phyloP scores from a whole-genome alignment of 2,329 filamentous ascomycete genomes.

The Incumbomyces delicatus region DNA sequence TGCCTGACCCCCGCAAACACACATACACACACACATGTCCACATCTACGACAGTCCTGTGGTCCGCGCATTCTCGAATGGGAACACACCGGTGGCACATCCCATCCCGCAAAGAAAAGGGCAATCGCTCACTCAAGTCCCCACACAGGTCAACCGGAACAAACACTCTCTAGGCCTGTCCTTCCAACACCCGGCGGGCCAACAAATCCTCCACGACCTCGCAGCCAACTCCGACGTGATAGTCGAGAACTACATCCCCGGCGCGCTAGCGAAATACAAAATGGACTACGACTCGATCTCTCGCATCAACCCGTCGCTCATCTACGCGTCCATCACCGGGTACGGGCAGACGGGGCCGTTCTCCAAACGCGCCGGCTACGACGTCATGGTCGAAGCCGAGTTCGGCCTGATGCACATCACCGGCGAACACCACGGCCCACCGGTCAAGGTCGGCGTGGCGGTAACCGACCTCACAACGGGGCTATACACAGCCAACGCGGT shows the following conservation, averaged over 20 bases:
- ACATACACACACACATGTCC: no score
- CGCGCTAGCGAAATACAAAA: slow-evolving; percentile 68
- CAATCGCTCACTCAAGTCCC: not conserved
- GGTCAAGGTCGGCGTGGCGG: slow-evolving; percentile 94
- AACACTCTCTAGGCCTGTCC: slow-evolving; percentile 84
- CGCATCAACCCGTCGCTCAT: slow-evolving; percentile 78
- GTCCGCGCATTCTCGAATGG: no score
- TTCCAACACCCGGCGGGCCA: slow-evolving; percentile 80
- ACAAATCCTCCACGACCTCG: slow-evolving; percentile 76
- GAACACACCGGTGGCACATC: no score
- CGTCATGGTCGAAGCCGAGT: slow-evolving; percentile 98
- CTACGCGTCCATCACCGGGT: slow-evolving; percentile 94
- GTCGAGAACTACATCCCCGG: slow-evolving; percentile 96
- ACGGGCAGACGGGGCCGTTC: slow-evolving; percentile 91
- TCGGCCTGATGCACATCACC: slow-evolving; percentile 98
- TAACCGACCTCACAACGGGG: slow-evolving; percentile 91
- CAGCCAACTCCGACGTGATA: slow-evolving; percentile 75
- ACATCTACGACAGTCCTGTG: no score
- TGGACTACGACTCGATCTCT: slow-evolving; percentile 75
- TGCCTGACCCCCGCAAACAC: not conserved
- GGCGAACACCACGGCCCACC: slow-evolving; percentile 78
- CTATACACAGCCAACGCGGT: slow-evolving; percentile 92
- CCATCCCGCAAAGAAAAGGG: no score
- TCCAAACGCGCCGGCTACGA: slow-evolving; percentile 84
- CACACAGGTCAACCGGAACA: slow-evolving; percentile 88